Conservation (phyloP, 1,284 basidiomycete genomes). For the Sporisorium scitamineum region DNA sequence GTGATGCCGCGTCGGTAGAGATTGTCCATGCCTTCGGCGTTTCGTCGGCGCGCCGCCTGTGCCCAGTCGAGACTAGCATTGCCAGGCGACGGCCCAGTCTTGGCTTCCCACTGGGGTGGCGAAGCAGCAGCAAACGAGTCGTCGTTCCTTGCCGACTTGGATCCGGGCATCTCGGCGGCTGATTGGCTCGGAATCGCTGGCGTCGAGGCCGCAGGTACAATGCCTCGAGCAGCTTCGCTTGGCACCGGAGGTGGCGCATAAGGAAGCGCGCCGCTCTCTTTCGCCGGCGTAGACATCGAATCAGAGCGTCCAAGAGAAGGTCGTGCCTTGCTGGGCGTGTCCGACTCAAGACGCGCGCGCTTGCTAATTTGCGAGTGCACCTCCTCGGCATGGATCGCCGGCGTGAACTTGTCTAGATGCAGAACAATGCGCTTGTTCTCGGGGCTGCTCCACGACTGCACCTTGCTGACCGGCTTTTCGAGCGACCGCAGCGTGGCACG, state of each 20-base stretch:
- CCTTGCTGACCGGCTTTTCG: constrained; percentile 60
- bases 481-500: constrained; percentile 63
- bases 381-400: constrained; percentile 58
- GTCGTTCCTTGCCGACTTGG: constrained; percentile 19
- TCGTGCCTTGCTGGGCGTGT: constrained; percentile 37
- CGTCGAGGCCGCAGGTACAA: constrained; percentile 11
- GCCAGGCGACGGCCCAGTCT: constrained; percentile 11
- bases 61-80: constrained; percentile 26
- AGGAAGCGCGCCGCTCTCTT: constrained; percentile 24
- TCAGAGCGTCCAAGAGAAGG: constrained; percentile 32
- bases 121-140: constrained; percentile 22
- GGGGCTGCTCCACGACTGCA: constrained; percentile 56
- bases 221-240: constrained; percentile 38
- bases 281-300: constrained; percentile 32
- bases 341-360: constrained; percentile 40
- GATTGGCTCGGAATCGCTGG: constrained; percentile 14
- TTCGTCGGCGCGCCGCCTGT: constrained; percentile 46
- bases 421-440: constrained; percentile 60
- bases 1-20: constrained; percentile 64
- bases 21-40: constrained; percentile 63
- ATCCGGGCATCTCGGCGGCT: constrained; percentile 13
- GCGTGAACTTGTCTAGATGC: constrained; percentile 64
- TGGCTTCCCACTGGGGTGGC: constrained; percentile 19
- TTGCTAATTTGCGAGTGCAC: constrained; percentile 42
- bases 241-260: constrained; percentile 36